Base-by-base conservation (phyloP, 345 rosid species). In the thale cress (Arabidopsis thaliana) region DNA sequence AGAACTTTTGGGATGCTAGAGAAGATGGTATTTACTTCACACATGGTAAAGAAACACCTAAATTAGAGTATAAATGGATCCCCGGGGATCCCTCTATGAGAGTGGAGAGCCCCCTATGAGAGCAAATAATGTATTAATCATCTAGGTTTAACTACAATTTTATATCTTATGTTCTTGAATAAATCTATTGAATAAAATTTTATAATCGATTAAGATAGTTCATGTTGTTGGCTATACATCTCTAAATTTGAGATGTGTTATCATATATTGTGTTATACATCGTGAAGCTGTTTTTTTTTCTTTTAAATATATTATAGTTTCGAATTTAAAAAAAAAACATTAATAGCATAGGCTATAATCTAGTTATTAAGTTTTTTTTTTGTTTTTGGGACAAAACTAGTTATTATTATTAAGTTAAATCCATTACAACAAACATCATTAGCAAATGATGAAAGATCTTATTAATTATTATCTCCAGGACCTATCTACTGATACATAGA, bases 401-500 rank as follows among this genome's bases (percentile, higher is more conserved):
- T 55, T 32, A 56, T 55, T 55, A 55, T 55, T n/a, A 7, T 13
- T 2, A 56, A 56, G 2, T 2, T 61, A 13, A 41, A 41, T 41
- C 67, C 5, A 53, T 12, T 34, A 53, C 52, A 37, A 45, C 30
- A 67, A 67, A n/a, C 56, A 23, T 34, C 48, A 65, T 9, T 14
- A 73, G 38, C 33, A 52, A 28, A 42, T 63, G 8, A 46, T 8
- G 48, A 73, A 23, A 37, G 20, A 58, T 74, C 52, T 57, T 65
- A 74, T 46, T 24, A 74, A 2, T 8, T 65, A 4, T 11, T 10
- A 56, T 56, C 23, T 34, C 28, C 24, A 14, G 23, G 49, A n/a
- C 65, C 6, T 55, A 55, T 73, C 38, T 65, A 63, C 46, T 41
- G 10, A 32, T 44, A 65, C 65, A 74, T 38, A 65, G 59, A 28